Evolutionary conservation across 2,329 filamentous ascomycete species (phyloP).

Genomic region (Nothomitra cinnamomea): DNA sequence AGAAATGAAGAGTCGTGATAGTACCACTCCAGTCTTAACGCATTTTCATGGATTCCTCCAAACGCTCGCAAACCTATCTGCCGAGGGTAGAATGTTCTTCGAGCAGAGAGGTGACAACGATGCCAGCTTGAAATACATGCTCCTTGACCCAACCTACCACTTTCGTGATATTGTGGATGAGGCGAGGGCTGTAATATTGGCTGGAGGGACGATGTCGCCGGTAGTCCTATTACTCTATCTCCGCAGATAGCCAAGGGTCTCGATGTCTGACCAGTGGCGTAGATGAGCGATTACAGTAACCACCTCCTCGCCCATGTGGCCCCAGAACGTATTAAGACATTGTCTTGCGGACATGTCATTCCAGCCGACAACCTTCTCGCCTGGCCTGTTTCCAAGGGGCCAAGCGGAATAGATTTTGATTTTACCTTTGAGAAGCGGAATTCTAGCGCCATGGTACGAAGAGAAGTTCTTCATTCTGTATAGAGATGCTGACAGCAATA

Average conservation of each 20-base stretch:
- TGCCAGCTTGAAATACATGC: conserved; percentile 60
- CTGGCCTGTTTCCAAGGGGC: conserved; percentile 42
- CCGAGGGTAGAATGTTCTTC: conserved; percentile 44
- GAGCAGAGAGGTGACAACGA: conserved; percentile 28
- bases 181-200: conserved; percentile 74
- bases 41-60: conserved; percentile 54
- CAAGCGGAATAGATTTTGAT: conserved; percentile 45
- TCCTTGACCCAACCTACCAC: conserved; percentile 80
- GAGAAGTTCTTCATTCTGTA: conserved; percentile 5
- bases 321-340: conserved; percentile 47
- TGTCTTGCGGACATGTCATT: conserved; percentile 92
- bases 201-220: conserved; percentile 94
- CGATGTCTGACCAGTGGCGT: conserved; percentile 1
- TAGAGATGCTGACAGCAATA: conserved; percentile 12
- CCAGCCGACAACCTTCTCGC: conserved; percentile 66
- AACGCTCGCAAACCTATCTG: conserved; percentile 71
- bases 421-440: conserved; percentile 73
- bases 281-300: conserved; percentile 72
- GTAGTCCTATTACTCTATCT: conserved; percentile 19
- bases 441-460: conserved; percentile 40
- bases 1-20: neutral
- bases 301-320: conserved; percentile 69
- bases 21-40: conserved; percentile 33
- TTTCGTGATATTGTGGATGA: conserved; percentile 77
- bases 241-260: conserved; percentile 4